Conservation (phyloP, 78 protist genomes). For the Dictyostelium purpureum region DNA sequence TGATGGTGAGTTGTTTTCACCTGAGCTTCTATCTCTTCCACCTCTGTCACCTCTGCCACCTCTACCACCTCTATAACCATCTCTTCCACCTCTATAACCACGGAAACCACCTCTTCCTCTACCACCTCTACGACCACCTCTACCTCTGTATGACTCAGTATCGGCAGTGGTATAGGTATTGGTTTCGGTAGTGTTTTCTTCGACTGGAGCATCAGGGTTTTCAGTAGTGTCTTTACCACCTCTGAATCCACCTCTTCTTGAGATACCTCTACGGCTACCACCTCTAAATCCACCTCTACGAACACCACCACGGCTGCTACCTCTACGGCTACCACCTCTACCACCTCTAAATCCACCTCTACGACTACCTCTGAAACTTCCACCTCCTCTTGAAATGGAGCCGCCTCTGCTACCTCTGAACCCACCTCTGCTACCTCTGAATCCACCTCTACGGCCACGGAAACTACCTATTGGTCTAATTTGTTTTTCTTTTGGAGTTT, state of each 20-base stretch:
- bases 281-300: slow-evolving; percentile 6
- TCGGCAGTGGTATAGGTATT: background rate
- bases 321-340: slow-evolving; percentile 21
- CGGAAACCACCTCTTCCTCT: background rate
- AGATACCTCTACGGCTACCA: slow-evolving; percentile 31
- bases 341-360: background rate
- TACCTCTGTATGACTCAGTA: background rate
- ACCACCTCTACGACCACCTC: background rate
- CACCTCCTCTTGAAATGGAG: background rate
- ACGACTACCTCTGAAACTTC: background rate
- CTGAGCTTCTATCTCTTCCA: background rate
- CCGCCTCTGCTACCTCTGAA: background rate
- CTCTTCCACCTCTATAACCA: background rate
- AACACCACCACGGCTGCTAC: background rate
- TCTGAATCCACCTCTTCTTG: slow-evolving; percentile 39
- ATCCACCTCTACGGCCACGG: slow-evolving; percentile 34
- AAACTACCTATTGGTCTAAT: background rate
- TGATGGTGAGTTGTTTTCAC: background rate
- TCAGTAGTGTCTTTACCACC: background rate
- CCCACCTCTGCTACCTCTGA: background rate
- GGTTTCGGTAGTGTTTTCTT: background rate
- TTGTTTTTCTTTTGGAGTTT: background rate
- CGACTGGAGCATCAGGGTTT: background rate
- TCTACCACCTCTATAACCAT: slow-evolving; percentile 7
- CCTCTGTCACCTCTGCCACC: background rate